phyloP scores from a whole-genome alignment of 345 rosid species.

The Dovyalis caffra region DNA sequence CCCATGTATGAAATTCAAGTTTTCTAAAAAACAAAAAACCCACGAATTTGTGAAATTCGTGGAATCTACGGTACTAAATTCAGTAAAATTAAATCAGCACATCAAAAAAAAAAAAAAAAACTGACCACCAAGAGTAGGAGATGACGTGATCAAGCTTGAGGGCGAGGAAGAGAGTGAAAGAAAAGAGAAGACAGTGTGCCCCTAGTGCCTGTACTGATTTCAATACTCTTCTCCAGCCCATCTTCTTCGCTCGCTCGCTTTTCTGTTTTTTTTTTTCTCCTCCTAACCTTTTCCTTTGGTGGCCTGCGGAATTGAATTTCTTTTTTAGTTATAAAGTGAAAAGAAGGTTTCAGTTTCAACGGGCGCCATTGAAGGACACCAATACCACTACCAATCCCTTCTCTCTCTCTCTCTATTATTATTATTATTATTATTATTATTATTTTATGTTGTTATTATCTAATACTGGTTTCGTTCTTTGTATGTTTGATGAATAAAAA shows the following conservation, averaged over 20 bases:
- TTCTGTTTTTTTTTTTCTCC: background rate
- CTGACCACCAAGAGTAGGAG: constrained; percentile 84
- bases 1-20: background rate
- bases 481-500: constrained; percentile 6
- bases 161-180: constrained; percentile 69
- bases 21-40: background rate
- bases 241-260: constrained; percentile 23
- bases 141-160: constrained; percentile 64
- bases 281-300: background rate
- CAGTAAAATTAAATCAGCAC: background rate
- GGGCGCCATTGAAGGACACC: background rate
- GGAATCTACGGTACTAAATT: background rate
- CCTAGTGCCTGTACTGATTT: constrained; percentile 82
- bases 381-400: background rate
- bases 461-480: too few species aligned
- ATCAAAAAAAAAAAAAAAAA: background rate
- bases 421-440: too few species aligned
- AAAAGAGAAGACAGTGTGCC: constrained; percentile 69
- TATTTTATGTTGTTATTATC: too few species aligned
- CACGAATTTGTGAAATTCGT: background rate
- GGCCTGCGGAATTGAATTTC: background rate
- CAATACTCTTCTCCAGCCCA: constrained; percentile 85
- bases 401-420: too few species aligned
- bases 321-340: too few species aligned
- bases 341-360: background rate